Conservation (phyloP, 1,284 basidiomycete genomes). For the Leccinum huronense region DNA sequence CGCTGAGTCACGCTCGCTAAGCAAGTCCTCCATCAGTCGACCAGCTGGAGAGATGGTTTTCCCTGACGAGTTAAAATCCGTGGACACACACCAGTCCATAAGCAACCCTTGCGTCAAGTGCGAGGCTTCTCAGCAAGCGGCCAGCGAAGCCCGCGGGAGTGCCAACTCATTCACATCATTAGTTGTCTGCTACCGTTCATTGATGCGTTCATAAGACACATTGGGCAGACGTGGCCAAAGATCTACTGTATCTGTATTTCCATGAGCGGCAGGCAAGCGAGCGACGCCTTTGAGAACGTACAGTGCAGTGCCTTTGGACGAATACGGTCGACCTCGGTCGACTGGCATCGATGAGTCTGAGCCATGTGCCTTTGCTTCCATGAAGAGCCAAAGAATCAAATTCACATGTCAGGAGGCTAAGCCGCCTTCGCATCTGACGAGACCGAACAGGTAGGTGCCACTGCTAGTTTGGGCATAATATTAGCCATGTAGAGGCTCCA, state of each 20-base stretch:
- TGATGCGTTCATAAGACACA: not conserved
- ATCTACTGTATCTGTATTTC: not conserved
- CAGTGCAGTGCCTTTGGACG: constrained; percentile 3
- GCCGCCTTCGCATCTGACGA: constrained; percentile 5
- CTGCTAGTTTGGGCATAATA: constrained; percentile 3
- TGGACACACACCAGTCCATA: constrained; percentile 18
- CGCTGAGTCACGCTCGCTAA: constrained; percentile 10
- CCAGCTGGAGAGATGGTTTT: constrained; percentile 8
- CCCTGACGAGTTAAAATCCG: constrained; percentile 17
- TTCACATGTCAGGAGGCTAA: constrained; percentile 17
- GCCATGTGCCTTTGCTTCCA: constrained; percentile 4
- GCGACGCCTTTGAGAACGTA: constrained; percentile 6
- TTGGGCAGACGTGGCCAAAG: constrained; percentile 1
- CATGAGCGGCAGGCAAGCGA: not conserved
- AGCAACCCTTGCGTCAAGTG: constrained; percentile 18
- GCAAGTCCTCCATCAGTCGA: constrained; percentile 16
- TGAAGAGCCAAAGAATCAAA: constrained; percentile 13
- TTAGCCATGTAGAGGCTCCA: constrained; percentile 1
- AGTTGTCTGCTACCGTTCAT: constrained; percentile 11
- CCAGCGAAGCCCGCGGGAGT: constrained; percentile 22
- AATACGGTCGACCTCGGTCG: constrained; percentile 2
- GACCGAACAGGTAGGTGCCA: constrained; percentile 1
- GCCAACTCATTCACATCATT: constrained; percentile 12
- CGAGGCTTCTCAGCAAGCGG: constrained; percentile 23
- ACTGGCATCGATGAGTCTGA: constrained; percentile 1